Percentiles rank a stretch among this genome's conserved stretches.
phyloP scores from a whole-genome alignment of 805 yeast genomes.

The Helenozyma baotianmanensis region DNA sequence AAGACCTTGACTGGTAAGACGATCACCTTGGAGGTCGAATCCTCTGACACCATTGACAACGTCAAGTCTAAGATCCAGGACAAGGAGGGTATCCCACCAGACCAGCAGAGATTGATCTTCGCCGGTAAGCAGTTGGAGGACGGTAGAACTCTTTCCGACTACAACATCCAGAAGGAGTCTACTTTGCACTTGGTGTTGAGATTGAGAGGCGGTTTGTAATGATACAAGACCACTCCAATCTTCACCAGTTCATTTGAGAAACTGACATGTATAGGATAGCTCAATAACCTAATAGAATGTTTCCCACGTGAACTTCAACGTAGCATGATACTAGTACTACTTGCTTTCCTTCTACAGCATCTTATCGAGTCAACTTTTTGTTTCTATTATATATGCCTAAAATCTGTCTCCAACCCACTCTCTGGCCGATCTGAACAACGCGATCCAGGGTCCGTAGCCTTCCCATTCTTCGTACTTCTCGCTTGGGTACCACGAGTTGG shows the following conservation, averaged over 20 bases:
- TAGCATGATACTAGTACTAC: too few relatives aligned
- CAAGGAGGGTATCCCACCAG: slow-evolving; percentile 97
- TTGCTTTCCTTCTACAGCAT: too few relatives aligned
- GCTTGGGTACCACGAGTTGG: slow-evolving; percentile 86
- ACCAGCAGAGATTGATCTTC: slow-evolving; percentile 94
- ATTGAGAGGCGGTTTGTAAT: slow-evolving; percentile 89
- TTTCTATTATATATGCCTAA: too few relatives aligned
- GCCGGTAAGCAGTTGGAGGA: slow-evolving; percentile 98
- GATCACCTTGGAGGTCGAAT: slow-evolving; percentile 90
- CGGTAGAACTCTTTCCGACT: slow-evolving; percentile 94
- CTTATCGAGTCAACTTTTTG: too few relatives aligned
- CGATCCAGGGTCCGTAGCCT: slow-evolving; percentile 92
- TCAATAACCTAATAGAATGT: too few relatives aligned
- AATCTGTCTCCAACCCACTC: slow-evolving; percentile 69
- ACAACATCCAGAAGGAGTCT: slow-evolving; percentile 98
- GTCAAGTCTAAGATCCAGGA: slow-evolving; percentile 93
- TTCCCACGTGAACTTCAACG: too few relatives aligned
- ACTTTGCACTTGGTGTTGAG: slow-evolving; percentile 93
- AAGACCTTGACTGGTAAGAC: slow-evolving; percentile 61
- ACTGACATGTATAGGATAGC: too few relatives aligned
- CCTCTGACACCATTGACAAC: slow-evolving; percentile 95
- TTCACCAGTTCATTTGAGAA: too few relatives aligned
- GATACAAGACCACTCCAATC: too few relatives aligned
- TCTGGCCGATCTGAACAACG: slow-evolving; percentile 88
- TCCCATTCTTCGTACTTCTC: slow-evolving; percentile 62